These are phyloP conservation scores for Magnaporthiopsis poae DNA, from an alignment of 2,329 filamentous ascomycete species.

Conservation along the genomic window DNA sequence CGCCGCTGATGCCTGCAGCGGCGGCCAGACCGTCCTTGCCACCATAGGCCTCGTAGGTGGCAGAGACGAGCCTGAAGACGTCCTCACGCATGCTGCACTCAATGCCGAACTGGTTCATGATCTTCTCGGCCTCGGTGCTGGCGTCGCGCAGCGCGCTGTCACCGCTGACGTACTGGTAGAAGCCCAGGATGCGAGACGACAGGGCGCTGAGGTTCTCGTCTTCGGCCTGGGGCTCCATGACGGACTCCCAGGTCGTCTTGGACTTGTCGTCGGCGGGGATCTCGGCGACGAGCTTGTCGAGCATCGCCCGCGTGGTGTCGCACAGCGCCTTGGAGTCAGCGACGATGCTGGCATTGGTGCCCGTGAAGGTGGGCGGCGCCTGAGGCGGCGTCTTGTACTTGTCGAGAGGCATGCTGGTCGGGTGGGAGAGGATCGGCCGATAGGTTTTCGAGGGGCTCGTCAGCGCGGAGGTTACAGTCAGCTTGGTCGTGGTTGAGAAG, in stretches of 20 bases:
- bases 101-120: conserved; percentile 67
- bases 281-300: conserved; percentile 59
- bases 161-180: conserved; percentile 70
- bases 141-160: conserved; percentile 61
- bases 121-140: conserved; percentile 64
- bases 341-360: conserved; percentile 59
- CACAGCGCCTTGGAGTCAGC: conserved; percentile 58
- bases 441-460: conserved; percentile 24
- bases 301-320: conserved; percentile 48
- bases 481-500: conserved; percentile 2
- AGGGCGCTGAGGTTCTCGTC: conserved; percentile 59
- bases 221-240: conserved; percentile 56
- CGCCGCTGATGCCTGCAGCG: conserved; percentile 50
- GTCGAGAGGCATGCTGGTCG: conserved; percentile 51
- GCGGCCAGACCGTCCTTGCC: conserved; percentile 36
- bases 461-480: conserved; percentile 14
- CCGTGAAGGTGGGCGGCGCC: conserved; percentile 66
- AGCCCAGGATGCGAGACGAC: conserved; percentile 57
- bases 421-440: conserved; percentile 31
- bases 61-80: conserved; percentile 58
- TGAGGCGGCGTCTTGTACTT: conserved; percentile 68
- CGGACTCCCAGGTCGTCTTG: conserved; percentile 44
- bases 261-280: conserved; percentile 40
- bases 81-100: conserved; percentile 76
- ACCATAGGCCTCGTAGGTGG: conserved; percentile 40